A percentile compares a stretch with the other conserved stretches of the same genome.
Conservation (phyloP, 1,284 basidiomycete species). For the Violaceomyces palustris region DNA sequence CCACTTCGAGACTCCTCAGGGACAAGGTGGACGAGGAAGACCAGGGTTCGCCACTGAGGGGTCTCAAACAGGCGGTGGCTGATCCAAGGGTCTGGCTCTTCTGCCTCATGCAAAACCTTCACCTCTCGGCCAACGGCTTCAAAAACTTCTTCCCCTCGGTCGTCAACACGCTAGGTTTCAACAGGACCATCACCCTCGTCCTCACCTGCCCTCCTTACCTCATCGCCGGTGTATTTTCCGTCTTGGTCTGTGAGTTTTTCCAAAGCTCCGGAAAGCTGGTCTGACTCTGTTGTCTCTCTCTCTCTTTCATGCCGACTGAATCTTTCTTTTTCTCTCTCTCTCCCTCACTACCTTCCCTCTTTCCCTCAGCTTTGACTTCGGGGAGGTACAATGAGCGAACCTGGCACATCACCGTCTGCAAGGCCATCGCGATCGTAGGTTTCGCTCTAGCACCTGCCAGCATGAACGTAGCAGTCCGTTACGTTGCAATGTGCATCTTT, state of each 20-base stretch:
- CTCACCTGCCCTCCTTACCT: conserved; percentile 1
- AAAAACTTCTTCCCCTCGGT: conserved; percentile 1
- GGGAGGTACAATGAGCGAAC: neutral
- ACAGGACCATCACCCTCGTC: conserved; percentile 1
- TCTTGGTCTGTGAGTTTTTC: conserved; percentile 1
- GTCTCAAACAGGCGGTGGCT: neutral
- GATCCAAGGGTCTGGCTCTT: neutral
- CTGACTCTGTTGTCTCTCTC: neutral
- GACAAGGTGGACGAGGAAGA: conserved; percentile 1
- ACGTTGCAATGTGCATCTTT: neutral
- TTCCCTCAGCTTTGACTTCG: neutral
- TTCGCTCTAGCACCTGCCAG: neutral
- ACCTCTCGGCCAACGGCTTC: neutral
- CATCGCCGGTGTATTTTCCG: neutral
- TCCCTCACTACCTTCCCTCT: too few species aligned
- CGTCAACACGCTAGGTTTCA: neutral
- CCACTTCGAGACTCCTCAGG: neutral
- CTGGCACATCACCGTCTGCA: conserved; percentile 1
- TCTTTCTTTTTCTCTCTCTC: too few species aligned
- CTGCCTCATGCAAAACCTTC: neutral
- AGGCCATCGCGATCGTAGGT: neutral
- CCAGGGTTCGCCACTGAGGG: neutral
- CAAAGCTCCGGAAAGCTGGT: too few species aligned
- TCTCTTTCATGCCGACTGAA: neutral
- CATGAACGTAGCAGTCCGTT: neutral